Evolutionary conservation across 805 yeast species (phyloP).

Genomic region (Ogataea kodamae): DNA sequence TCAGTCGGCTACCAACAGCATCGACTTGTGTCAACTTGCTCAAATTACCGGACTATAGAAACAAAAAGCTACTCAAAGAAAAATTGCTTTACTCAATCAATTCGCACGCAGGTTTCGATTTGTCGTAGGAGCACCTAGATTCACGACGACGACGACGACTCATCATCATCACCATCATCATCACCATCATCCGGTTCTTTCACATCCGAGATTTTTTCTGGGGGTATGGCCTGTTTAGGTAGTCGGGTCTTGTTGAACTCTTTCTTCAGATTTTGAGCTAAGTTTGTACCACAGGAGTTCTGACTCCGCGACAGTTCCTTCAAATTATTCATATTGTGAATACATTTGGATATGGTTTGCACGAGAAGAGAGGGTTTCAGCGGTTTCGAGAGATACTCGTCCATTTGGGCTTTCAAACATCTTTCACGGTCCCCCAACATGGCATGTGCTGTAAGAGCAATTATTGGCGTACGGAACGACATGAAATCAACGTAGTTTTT

Average conservation of each 20-base stretch:
- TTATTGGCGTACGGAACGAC: constrained; percentile 77
- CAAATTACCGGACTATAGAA: constrained; percentile 77
- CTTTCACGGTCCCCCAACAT: constrained; percentile 90
- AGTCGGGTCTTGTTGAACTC: constrained; percentile 20
- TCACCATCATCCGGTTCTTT: no score
- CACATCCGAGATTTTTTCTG: no score
- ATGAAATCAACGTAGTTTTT: constrained; percentile 69
- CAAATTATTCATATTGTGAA: constrained; percentile 62
- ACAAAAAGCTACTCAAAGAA: constrained; percentile 51
- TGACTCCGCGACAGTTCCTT: constrained; percentile 50
- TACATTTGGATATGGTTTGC: constrained; percentile 82
- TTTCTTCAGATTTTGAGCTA: constrained; percentile 34
- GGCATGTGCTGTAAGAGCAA: constrained; percentile 89
- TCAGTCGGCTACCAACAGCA: constrained; percentile 75
- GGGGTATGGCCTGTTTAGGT: no score
- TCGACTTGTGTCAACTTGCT: constrained; percentile 89
- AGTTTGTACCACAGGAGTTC: constrained; percentile 42
- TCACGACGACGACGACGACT: no score
- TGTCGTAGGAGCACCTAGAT: constrained; percentile 41
- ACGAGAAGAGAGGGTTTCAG: constrained; percentile 76
- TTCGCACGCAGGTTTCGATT: constrained; percentile 83
- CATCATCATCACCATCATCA: no score
- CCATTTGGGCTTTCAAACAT: constrained; percentile 87
- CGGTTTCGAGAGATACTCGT: constrained; percentile 85
- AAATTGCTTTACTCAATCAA: constrained; percentile 78